Percentiles rank a stretch among this genome's conserved stretches.
These are phyloP conservation scores for Sporothrix dimorphospora DNA, from an alignment of 2,329 filamentous ascomycete genomes.

Conservation along the genomic window DNA sequence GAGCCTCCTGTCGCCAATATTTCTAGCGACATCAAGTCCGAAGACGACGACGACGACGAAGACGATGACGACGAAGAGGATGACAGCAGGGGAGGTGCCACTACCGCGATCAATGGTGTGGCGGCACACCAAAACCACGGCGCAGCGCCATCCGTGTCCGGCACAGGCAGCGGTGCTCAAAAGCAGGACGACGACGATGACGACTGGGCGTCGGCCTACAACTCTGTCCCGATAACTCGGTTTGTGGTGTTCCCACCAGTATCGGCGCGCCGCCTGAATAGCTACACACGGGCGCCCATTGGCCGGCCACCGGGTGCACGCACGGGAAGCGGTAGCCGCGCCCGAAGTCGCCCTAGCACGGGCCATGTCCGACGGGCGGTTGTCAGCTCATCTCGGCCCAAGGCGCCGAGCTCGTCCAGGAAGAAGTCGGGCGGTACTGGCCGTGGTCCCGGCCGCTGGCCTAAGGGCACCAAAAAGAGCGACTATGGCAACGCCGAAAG, in stretches of 20 bases:
- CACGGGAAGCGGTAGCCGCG: slow-evolving; percentile 43
- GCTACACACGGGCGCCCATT: slow-evolving; percentile 48
- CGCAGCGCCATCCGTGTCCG: neutral
- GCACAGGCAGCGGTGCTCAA: neutral
- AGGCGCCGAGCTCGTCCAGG: slow-evolving; percentile 44
- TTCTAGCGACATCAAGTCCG: slow-evolving; percentile 14
- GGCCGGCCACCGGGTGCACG: slow-evolving; percentile 46
- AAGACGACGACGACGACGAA: neutral
- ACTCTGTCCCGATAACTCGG: slow-evolving; percentile 66
- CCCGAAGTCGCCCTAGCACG: slow-evolving; percentile 45
- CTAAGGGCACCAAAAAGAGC: slow-evolving; percentile 69
- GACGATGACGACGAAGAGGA: neutral
- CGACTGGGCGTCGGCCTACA: slow-evolving; percentile 54
- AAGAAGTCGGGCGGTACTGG: slow-evolving; percentile 65
- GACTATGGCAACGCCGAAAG: slow-evolving; percentile 69
- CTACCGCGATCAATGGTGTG: neutral
- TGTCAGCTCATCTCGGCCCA: slow-evolving; percentile 44
- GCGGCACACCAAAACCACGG: neutral
- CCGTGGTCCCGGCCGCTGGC: slow-evolving; percentile 66
- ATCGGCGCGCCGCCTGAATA: slow-evolving; percentile 51
- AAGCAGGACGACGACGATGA: slow-evolving; percentile 34
- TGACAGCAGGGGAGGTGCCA: too few species aligned
- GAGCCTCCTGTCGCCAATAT: neutral
- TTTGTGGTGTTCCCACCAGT: slow-evolving; percentile 80
- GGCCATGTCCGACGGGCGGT: slow-evolving; percentile 41